A percentile compares a stretch with the other conserved stretches of the same genome.
These are phyloP conservation scores for Auricularia cornea DNA, from an alignment of 768 basidiomycete genomes.

Conservation along the genomic window DNA sequence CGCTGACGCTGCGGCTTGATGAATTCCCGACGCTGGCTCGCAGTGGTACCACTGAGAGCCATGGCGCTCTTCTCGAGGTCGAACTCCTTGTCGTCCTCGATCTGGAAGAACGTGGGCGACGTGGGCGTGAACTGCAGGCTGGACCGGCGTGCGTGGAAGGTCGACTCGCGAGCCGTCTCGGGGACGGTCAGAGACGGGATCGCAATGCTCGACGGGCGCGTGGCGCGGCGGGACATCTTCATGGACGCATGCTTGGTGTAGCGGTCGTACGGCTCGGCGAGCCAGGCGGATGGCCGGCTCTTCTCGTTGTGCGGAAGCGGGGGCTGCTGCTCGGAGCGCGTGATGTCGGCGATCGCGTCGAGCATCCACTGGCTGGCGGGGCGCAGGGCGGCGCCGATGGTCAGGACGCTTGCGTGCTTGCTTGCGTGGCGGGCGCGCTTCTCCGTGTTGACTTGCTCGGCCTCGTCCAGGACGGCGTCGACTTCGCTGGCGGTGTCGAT, in stretches of 20 bases:
- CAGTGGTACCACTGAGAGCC: slow-evolving; percentile 31
- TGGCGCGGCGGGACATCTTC: slow-evolving; percentile 6
- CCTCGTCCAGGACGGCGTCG: slow-evolving; percentile 40
- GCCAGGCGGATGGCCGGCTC: not conserved
- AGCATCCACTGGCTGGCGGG: slow-evolving; percentile 81
- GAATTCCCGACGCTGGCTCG: slow-evolving; percentile 15
- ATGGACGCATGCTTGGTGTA: slow-evolving; percentile 13
- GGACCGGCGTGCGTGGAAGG: slow-evolving; percentile 7
- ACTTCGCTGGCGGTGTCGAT: slow-evolving; percentile 21
- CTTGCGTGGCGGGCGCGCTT: slow-evolving; percentile 15
- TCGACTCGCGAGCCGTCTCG: slow-evolving; percentile 6
- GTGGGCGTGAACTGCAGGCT: slow-evolving; percentile 65
- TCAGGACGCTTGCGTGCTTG: slow-evolving; percentile 33
- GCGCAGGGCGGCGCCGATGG: slow-evolving; percentile 29
- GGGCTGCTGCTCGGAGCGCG: slow-evolving; percentile 19
- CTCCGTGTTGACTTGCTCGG: slow-evolving; percentile 30
- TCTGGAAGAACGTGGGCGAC: slow-evolving; percentile 31
- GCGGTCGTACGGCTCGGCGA: not conserved
- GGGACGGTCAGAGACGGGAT: slow-evolving; percentile 22
- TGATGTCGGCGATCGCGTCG: slow-evolving; percentile 64
- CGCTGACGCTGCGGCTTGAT: not conserved
- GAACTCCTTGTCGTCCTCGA: slow-evolving; percentile 16
- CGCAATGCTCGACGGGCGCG: slow-evolving; percentile 33
- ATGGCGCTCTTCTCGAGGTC: slow-evolving; percentile 23
- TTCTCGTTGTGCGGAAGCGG: slow-evolving; percentile 6